Base-by-base conservation (phyloP, 768 basidiomycete species). In the Filobasidium wieringae region DNA sequence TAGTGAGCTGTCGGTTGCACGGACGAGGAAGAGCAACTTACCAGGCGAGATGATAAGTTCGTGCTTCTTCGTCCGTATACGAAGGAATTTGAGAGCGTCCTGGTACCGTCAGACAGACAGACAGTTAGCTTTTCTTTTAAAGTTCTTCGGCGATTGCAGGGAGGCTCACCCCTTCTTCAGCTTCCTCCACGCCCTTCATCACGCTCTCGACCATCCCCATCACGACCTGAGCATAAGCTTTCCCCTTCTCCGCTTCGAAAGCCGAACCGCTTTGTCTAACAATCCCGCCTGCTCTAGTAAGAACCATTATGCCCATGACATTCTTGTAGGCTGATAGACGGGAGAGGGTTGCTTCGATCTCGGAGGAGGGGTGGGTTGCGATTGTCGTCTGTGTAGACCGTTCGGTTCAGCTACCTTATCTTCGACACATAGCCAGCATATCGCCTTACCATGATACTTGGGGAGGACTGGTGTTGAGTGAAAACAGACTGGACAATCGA, bases 1-100 rank as follows among this genome's bases (percentile, higher is more conserved):
- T 29, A 29, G 36, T 55, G 22, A 27, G 8, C 85, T 83, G 67
- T 88, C 88, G 87, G 58, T 7, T 29, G 24, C 31, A 30, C 11
- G 34, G 37, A 7, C 15, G 31, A n/a, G 52, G 27, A 52, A 43
- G 39, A 26, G 39, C 22, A 32, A 75, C 84, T 29, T 53, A 88
- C 91, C 87, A 57, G 91, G 91, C 2, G 91, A 88, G 60, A 95
- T 90, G 85, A 95, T 87, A 57, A 95, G 77, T 68, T 93, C 91
- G 71, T 95, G 91, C 52, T 86, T 80, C 69, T 82, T 87, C 58
- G 91, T 93, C 50, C 91, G 81, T 75, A 93, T 89, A 58, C 90
- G 78, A 81, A 95, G 83, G 67, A 93, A 88, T 59, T 82, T 81
- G 43, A 93, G 79, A 26, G 88, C 85, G 69, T 92, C 90, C 88